Evolutionary conservation across 106 monocot species (phyloP).

Genomic region (Narthecium ossifragum): DNA sequence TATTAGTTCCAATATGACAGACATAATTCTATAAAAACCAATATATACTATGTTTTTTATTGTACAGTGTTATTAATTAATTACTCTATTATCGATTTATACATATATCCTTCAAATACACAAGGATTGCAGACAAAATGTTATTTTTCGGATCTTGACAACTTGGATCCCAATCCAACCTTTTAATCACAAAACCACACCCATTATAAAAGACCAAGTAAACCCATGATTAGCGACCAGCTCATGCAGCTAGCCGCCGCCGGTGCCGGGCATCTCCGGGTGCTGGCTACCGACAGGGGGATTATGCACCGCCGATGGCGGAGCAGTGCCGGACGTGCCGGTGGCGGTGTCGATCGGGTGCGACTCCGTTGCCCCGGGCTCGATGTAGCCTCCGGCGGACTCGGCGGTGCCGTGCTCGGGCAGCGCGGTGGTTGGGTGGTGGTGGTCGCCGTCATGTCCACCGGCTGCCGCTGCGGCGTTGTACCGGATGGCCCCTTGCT

Average conservation of each 20-base stretch:
- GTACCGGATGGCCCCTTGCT: conserved; percentile 16
- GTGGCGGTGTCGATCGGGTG: conserved; percentile 13
- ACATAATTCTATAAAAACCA: no score
- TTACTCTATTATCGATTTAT: no score
- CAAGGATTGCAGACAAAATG: no score
- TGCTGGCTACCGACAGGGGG: conserved; percentile 5
- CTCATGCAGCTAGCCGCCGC: neutral
- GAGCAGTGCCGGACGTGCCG: conserved; percentile 18
- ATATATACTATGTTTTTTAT: no score
- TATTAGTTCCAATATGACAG: no score
- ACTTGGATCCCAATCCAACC: no score
- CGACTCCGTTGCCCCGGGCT: conserved; percentile 4
- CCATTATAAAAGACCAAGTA: no score
- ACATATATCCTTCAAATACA: no score
- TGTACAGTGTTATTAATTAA: no score
- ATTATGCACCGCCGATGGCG: conserved; percentile 23
- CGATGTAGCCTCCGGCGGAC: conserved; percentile 7
- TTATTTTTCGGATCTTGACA: no score
- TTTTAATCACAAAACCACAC: no score
- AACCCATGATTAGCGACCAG: no score
- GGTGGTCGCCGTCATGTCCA: neutral
- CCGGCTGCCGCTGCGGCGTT: conserved; percentile 21
- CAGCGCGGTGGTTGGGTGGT: neutral
- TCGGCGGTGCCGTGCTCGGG: conserved; percentile 1
- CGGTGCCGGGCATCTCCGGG: conserved; percentile 2